A percentile compares a stretch with the other conserved stretches of the same genome.
These are phyloP conservation scores for Suhomyces bribrorum DNA, from an alignment of 1,139 yeast species.

Conservation along the genomic window DNA sequence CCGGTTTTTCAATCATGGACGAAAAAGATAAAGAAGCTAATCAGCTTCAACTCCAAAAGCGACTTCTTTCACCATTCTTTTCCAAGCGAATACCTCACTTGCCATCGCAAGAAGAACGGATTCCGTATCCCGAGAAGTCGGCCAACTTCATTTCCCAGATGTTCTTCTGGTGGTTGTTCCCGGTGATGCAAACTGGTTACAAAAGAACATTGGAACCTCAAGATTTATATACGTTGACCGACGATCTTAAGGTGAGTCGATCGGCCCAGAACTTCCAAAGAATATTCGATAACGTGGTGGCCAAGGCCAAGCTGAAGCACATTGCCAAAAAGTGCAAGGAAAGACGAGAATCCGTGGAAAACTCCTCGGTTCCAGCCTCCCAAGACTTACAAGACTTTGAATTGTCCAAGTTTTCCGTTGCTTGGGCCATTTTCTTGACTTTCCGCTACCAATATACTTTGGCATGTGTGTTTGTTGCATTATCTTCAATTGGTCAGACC, in stretches of 20 bases:
- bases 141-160: conserved; percentile 40
- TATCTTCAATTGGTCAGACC: conserved; percentile 22
- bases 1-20: background rate
- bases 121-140: conserved; percentile 32
- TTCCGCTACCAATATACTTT: conserved; percentile 29
- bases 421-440: conserved; percentile 28
- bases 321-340: conserved; percentile 24
- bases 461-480: conserved; percentile 22
- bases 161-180: conserved; percentile 54
- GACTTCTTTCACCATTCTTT: conserved; percentile 33
- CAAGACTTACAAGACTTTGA: conserved; percentile 27
- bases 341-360: conserved; percentile 26
- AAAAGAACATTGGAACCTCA: conserved; percentile 49
- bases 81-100: conserved; percentile 40
- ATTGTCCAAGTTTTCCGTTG: conserved; percentile 16
- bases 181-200: conserved; percentile 51
- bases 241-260: conserved; percentile 38
- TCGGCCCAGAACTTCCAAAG: conserved; percentile 33
- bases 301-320: conserved; percentile 22
- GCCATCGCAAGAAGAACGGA: conserved; percentile 43
- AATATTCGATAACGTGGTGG: conserved; percentile 25
- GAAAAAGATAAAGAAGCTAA: conserved; percentile 2
- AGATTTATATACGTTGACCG: conserved; percentile 45
- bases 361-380: conserved; percentile 21
- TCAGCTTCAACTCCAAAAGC: conserved; percentile 23